A percentile compares a stretch with the other conserved stretches of the same genome.
phyloP scores from a whole-genome alignment of 2,329 filamentous ascomycete species.

The Grosmannia huntii region DNA sequence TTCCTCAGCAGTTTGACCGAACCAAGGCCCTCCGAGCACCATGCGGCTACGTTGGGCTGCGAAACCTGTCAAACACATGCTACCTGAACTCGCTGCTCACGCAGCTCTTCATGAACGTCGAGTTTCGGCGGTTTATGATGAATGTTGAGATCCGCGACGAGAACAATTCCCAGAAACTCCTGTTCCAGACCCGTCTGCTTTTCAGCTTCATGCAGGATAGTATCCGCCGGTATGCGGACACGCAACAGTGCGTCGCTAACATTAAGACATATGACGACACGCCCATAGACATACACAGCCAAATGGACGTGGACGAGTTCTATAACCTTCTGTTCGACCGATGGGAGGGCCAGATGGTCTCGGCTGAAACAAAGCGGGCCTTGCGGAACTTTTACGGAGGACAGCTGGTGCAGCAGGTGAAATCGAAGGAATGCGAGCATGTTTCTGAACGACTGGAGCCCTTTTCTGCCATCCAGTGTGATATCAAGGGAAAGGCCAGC shows the following conservation, averaged over 20 bases:
- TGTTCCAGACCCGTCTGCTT: constrained; percentile 65
- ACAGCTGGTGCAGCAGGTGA: constrained; percentile 85
- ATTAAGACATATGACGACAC: constrained; percentile 76
- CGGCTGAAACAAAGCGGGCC: constrained; percentile 51
- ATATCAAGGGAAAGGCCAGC: constrained; percentile 81
- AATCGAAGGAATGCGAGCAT: constrained; percentile 86
- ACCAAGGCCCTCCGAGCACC: constrained; percentile 56
- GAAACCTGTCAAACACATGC: constrained; percentile 89
- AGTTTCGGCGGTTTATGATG: constrained; percentile 78
- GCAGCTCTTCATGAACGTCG: constrained; percentile 90
- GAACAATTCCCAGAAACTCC: constrained; percentile 48
- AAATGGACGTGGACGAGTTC: constrained; percentile 98
- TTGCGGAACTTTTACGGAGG: constrained; percentile 84
- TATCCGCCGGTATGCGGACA: constrained; percentile 59
- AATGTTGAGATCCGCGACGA: constrained; percentile 42
- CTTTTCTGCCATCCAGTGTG: constrained; percentile 90
- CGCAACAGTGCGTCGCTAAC: constrained; percentile 55
- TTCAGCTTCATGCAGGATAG: constrained; percentile 83
- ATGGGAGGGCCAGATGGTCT: constrained; percentile 70
- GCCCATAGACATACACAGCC: constrained; percentile 71
- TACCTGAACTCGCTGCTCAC: constrained; percentile 92
- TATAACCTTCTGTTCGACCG: constrained; percentile 89
- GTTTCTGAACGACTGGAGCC: constrained; percentile 83
- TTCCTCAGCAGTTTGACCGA: constrained; percentile 50
- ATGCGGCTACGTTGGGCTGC: constrained; percentile 78